Conservation (phyloP, 2,329 filamentous ascomycete genomes). For the Hypoxylon sp. region DNA sequence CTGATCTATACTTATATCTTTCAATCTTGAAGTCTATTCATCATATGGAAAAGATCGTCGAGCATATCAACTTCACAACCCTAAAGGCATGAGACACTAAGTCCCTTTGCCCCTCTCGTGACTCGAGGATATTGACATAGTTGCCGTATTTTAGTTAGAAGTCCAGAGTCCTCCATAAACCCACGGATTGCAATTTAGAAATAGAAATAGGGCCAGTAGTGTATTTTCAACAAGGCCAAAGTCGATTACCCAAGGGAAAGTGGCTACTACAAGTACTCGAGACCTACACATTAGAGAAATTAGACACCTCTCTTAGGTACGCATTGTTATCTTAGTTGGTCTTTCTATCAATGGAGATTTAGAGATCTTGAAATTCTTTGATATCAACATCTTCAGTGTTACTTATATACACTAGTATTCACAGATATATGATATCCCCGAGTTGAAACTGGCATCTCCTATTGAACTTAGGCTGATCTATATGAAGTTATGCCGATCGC, state of each 20-base stretch:
- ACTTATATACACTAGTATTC: no score
- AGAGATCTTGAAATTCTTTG: neutral
- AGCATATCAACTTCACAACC: neutral
- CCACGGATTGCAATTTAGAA: no score
- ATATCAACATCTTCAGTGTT: no score
- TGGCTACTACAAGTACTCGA: neutral
- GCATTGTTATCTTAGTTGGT: neutral
- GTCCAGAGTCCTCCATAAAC: no score
- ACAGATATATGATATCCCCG: no score
- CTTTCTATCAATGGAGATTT: neutral
- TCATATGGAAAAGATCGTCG: no score
- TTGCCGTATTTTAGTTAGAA: neutral
- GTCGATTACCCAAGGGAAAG: neutral
- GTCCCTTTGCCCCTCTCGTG: neutral
- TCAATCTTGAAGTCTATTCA: no score
- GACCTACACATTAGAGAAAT: neutral
- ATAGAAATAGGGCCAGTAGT: no score
- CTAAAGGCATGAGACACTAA: neutral
- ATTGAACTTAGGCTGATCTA: no score
- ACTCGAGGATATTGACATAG: neutral
- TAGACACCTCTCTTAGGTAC: neutral
- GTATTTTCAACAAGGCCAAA: neutral
- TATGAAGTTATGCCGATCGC: no score
- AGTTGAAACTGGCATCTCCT: no score
- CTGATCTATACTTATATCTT: no score